These are phyloP conservation scores for Pharnaceum exiguum DNA, from an alignment of 148 eudicot species.

Conservation along the genomic window DNA sequence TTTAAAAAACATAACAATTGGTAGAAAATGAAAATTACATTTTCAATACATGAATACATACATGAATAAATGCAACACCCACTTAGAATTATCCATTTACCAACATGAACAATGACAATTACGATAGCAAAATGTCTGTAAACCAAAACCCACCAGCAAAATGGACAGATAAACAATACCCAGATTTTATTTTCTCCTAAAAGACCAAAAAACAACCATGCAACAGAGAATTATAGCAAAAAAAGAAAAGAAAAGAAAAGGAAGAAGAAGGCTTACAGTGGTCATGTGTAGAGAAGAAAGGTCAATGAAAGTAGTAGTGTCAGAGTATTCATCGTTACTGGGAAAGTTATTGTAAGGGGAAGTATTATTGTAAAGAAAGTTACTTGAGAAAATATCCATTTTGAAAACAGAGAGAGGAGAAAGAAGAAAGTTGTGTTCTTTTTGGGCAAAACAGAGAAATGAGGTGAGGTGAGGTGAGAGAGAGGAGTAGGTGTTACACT, in stretches of 20 bases:
- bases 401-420: neutral
- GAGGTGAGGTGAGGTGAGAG: neutral
- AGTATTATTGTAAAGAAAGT: neutral
- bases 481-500: neutral
- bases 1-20: too few species aligned
- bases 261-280: slow-evolving; percentile 12
- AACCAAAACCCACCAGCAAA: too few species aligned
- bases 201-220: neutral
- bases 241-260: neutral
- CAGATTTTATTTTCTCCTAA: too few species aligned
- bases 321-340: neutral
- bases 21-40: too few species aligned
- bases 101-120: too few species aligned
- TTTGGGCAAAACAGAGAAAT: too few species aligned
- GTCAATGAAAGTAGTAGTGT: slow-evolving; percentile 22
- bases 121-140: too few species aligned
- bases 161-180: too few species aligned
- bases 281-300: slow-evolving; percentile 23
- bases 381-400: neutral
- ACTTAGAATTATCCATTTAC: too few species aligned
- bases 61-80: too few species aligned
- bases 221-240: slow-evolving; percentile 1
- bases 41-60: too few species aligned
- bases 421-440: neutral
- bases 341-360: neutral